phyloP scores from a whole-genome alignment of 352 stramenopile species.

The Pythium aquatile region DNA sequence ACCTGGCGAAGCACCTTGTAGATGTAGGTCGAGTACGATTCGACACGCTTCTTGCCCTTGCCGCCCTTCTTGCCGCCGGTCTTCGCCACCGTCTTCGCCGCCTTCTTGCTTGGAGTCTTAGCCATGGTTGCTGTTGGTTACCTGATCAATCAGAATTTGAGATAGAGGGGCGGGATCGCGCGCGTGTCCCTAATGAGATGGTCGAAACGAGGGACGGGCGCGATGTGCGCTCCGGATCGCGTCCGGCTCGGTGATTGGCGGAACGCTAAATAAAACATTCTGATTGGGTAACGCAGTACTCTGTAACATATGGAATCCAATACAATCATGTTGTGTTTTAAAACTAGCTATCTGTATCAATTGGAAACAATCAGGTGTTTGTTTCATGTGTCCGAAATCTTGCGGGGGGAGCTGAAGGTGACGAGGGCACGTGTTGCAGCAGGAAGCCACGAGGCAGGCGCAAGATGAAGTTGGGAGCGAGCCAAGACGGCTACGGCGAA shows the following conservation, averaged over 20 bases:
- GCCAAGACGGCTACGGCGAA: conserved; percentile 50
- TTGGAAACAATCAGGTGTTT: conserved; percentile 11
- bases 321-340: conserved; percentile 10
- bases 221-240: conserved; percentile 15
- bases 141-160: conserved; percentile 93
- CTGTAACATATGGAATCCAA: conserved; percentile 3
- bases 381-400: conserved; percentile 26
- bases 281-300: conserved; percentile 4
- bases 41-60: conserved; percentile 87
- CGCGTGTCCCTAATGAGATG: background rate
- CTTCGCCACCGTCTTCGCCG: conserved; percentile 80
- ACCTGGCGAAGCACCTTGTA: conserved; percentile 95
- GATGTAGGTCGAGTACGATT: conserved; percentile 91
- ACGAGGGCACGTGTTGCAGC: conserved; percentile 23
- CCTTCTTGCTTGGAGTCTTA: conserved; percentile 96
- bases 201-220: background rate
- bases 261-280: background rate
- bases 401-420: conserved; percentile 23
- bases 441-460: conserved; percentile 15
- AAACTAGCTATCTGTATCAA: conserved; percentile 1
- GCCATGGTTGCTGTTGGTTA: conserved; percentile 68
- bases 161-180: conserved; percentile 92
- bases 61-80: conserved; percentile 61
- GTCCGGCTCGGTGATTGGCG: conserved; percentile 12
- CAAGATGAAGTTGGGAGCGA: conserved; percentile 61